Evolutionary conservation across 164 flowering plant genomes (phyloP).

Genomic region (Vitis labrusca): DNA sequence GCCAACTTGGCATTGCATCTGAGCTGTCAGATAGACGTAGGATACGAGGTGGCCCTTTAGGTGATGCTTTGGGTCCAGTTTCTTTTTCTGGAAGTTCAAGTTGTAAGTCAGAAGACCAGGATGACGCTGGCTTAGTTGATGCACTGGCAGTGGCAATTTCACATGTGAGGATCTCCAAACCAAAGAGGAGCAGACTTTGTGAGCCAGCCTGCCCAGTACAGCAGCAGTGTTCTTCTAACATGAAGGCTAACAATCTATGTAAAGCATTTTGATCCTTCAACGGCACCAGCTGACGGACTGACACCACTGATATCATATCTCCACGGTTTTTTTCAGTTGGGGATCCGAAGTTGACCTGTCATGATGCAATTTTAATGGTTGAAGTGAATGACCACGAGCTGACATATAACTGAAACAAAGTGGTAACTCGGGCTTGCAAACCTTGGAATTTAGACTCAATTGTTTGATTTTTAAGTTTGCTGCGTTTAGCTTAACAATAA

Average conservation of each 20-base stretch:
- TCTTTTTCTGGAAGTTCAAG: constrained; percentile 23
- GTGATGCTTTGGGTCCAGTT: constrained; percentile 8
- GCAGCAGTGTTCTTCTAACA: constrained; percentile 78
- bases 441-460: neutral
- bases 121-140: constrained; percentile 69
- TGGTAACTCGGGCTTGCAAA: neutral
- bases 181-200: constrained; percentile 83
- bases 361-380: neutral
- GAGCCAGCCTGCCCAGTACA: constrained; percentile 58
- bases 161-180: constrained; percentile 76
- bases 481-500: neutral
- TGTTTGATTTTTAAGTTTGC: neutral
- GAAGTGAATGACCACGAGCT: constrained; percentile 12
- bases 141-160: constrained; percentile 84
- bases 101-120: constrained; percentile 47
- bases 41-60: constrained; percentile 5
- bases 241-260: constrained; percentile 78
- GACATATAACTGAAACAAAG: constrained; percentile 10
- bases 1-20: too few relatives aligned
- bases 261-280: constrained; percentile 70
- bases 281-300: constrained; percentile 17
- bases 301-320: constrained; percentile 10
- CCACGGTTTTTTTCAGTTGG: constrained; percentile 25
- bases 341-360: constrained; percentile 17
- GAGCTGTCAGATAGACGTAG: constrained; percentile 16